Evolutionary conservation across 2,329 filamentous ascomycete genomes (phyloP).

Genomic region (Cladosporium austrohemisphaericum): DNA sequence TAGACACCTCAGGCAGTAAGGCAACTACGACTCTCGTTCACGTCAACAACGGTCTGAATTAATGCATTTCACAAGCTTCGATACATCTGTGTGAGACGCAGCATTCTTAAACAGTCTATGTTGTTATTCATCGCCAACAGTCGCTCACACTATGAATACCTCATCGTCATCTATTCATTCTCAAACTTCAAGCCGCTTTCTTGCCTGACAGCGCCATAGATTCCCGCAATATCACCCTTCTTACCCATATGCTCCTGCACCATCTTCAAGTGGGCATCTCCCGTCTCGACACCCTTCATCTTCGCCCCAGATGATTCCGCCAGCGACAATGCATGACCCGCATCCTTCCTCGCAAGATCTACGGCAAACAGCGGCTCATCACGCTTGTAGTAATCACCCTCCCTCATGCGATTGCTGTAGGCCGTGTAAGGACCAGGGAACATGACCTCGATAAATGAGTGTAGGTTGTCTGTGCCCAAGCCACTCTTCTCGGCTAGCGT

Average conservation of each 20-base stretch:
- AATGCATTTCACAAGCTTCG: too few species aligned
- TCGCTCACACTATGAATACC: too few species aligned
- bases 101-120: too few species aligned
- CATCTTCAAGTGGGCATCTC: constrained; percentile 63
- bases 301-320: constrained; percentile 60
- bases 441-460: constrained; percentile 67
- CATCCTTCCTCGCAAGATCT: constrained; percentile 79
- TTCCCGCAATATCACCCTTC: constrained; percentile 73
- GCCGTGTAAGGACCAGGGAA: constrained; percentile 72
- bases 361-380: constrained; percentile 78
- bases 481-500: constrained; percentile 77
- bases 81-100: too few species aligned
- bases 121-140: too few species aligned
- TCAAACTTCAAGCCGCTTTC: constrained; percentile 73
- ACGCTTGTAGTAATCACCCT: constrained; percentile 71
- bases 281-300: constrained; percentile 63
- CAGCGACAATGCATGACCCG: constrained; percentile 66
- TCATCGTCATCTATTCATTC: constrained; percentile 20
- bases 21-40: too few species aligned
- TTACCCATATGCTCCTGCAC: constrained; percentile 68
- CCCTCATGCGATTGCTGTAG: constrained; percentile 70
- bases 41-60: too few species aligned
- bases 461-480: constrained; percentile 65
- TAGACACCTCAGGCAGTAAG: too few species aligned
- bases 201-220: constrained; percentile 76